These are phyloP conservation scores for Phaseolus lunatus DNA, from an alignment of 306 rosid genomes.

Conservation along the genomic window DNA sequence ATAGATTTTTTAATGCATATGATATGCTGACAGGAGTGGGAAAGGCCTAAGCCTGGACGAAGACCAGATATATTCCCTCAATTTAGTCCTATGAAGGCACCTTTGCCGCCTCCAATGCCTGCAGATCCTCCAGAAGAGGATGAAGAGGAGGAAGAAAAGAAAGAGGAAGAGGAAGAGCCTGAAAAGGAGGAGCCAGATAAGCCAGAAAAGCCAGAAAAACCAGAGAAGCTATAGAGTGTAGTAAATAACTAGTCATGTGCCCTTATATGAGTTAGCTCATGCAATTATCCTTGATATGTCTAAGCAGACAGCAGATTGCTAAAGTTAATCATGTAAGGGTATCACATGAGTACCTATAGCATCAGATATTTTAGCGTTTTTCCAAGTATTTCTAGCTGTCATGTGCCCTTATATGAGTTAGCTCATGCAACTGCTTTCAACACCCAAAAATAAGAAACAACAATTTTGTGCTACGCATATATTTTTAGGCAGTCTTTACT, in stretches of 20 bases:
- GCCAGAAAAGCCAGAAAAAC: slow-evolving; percentile 39
- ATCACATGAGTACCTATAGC: slow-evolving; percentile 16
- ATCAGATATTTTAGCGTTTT: slow-evolving; percentile 27
- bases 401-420: neutral
- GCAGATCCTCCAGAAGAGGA: slow-evolving; percentile 62
- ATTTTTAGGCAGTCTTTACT: slow-evolving; percentile 18
- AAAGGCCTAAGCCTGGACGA: slow-evolving; percentile 58
- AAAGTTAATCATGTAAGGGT: slow-evolving; percentile 5
- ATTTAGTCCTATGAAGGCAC: slow-evolving; percentile 67
- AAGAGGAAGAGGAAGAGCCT: slow-evolving; percentile 57
- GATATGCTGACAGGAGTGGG: slow-evolving; percentile 53
- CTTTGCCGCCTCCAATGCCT: slow-evolving; percentile 61
- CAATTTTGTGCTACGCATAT: slow-evolving; percentile 22
- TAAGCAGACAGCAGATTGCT: slow-evolving; percentile 21
- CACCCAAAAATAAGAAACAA: neutral
- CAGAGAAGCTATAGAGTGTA: neutral
- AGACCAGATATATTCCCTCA: slow-evolving; percentile 64
- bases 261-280: neutral
- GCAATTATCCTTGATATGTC: slow-evolving; percentile 39
- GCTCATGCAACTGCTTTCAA: slow-evolving; percentile 2
- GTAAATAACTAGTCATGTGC: slow-evolving; percentile 27
- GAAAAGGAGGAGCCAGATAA: slow-evolving; percentile 54
- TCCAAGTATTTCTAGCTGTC: slow-evolving; percentile 38
- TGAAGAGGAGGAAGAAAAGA: slow-evolving; percentile 53
- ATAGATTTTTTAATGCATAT: slow-evolving; percentile 24